Evolutionary conservation across 2,329 filamentous ascomycete genomes (phyloP), one percentile per base, ranked within the genome.

Genomic region (Fusarium papillatum): DNA sequence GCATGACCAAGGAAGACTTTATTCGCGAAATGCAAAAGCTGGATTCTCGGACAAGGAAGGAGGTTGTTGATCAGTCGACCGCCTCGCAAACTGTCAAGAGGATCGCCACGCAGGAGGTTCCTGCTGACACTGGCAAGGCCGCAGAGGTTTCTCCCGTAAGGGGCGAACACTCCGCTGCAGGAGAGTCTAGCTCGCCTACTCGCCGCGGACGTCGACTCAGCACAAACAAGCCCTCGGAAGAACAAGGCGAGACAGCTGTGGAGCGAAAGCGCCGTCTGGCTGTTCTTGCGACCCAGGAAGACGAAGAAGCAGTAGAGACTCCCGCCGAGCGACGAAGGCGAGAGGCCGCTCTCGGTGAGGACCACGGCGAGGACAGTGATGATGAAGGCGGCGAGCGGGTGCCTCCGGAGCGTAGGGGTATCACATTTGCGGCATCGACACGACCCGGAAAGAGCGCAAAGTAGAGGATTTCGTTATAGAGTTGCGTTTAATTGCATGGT

Each of bases 1-100:
- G 94, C 60, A 93, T 97, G 90, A 95, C 90, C 73, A 96, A 96
- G 84, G 91, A 93, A 7, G 94, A 95, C 80, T 96, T 97, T 81
- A 91, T 97, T 72, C 87, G 89, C 59, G 92, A 95, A 80, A 92
- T 97, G 80, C 91, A 92, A 75, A 90, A 92, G 74, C 87, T 96
- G 71, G 94, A 96, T 81, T 90, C 90, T 29, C 91, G 91, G 79
- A 91, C 92, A 17, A 88, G 89, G 8, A 86, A 85, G 41, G 88
- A 90, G 70, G 86, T 91, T 3, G 84, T 91, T 7, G 87, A 90
- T 43, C 85, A 86, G 67, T 90, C 89, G 0, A 84, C 80, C 7
- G 89, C 88, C 2, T 85, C 88, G 0, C 82, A 84, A 6, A 84
- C 83, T 1, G 80, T 90, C 76, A 90, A 90, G 82, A 84, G 83